Percentiles rank a stretch among this genome's conserved stretches.
phyloP scores from a whole-genome alignment of 805 yeast species.

The Saturnispora diversa region DNA sequence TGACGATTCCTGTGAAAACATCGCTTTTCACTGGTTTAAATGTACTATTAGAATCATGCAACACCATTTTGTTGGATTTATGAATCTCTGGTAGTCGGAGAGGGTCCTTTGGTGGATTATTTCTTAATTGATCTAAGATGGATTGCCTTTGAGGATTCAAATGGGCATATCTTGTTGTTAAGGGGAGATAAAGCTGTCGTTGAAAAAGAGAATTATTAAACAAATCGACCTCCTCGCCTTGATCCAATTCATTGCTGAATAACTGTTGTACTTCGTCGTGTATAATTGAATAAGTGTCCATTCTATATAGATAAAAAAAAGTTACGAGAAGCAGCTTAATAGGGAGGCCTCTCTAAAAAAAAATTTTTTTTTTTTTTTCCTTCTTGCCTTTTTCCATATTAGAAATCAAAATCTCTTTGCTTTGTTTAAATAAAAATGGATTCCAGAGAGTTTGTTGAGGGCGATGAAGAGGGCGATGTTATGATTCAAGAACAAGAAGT shows the following conservation, averaged over 20 bases:
- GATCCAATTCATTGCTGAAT: no score
- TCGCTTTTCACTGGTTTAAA: not conserved
- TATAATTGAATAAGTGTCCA: no score
- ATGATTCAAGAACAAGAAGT: slow-evolving; percentile 27
- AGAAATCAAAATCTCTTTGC: no score
- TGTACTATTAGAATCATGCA: not conserved
- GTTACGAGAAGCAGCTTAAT: no score
- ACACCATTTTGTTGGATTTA: no score
- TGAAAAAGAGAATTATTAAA: no score
- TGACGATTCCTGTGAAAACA: not conserved
- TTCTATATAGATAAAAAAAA: not conserved
- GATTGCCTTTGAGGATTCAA: no score
- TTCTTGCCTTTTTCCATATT: no score
- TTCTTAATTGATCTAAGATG: no score
- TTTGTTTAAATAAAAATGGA: slow-evolving; percentile 5
- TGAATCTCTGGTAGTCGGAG: not conserved
- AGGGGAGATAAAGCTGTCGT: not conserved
- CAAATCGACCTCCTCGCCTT: no score
- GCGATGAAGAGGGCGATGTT: slow-evolving; percentile 21
- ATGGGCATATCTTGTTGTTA: not conserved
- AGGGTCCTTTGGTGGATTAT: not conserved
- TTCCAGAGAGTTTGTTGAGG: slow-evolving; percentile 6
- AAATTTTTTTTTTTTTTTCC: not conserved
- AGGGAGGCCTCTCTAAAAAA: no score
- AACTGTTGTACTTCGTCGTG: not conserved